Conservation (phyloP, 2,329 filamentous ascomycete genomes). For the Cordyceps tenuipes region DNA sequence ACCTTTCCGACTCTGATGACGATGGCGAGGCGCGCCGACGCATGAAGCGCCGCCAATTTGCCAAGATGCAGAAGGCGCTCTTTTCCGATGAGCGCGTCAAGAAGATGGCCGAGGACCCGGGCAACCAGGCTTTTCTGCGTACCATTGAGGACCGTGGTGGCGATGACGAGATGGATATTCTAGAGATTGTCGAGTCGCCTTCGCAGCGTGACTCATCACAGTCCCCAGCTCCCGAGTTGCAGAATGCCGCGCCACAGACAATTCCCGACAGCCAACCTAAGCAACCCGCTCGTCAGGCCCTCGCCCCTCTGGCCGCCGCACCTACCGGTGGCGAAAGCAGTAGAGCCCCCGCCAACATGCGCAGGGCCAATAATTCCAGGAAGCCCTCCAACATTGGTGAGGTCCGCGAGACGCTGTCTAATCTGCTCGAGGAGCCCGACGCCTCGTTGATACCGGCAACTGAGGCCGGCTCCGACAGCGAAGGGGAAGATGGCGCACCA, state of each 20-base stretch:
- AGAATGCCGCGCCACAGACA: constrained; percentile 19
- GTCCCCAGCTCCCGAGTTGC: constrained; percentile 12
- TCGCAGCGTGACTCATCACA: constrained; percentile 28
- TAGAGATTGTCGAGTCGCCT: constrained; percentile 39
- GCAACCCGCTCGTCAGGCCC: constrained; percentile 19
- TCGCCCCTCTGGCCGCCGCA: constrained; percentile 22
- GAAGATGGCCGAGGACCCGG: constrained; percentile 81
- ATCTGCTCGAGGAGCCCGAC: constrained; percentile 64
- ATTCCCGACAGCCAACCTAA: constrained; percentile 45
- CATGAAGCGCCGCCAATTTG: constrained; percentile 80
- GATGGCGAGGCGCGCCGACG: constrained; percentile 68
- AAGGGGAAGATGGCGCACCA: constrained; percentile 29
- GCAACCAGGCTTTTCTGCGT: constrained; percentile 81
- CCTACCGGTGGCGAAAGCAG: constrained; percentile 22
- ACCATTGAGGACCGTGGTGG: constrained; percentile 76
- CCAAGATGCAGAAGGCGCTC: constrained; percentile 82
- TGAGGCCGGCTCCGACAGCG: constrained; percentile 28
- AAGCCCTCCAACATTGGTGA: constrained; percentile 71
- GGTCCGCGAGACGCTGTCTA: constrained; percentile 75
- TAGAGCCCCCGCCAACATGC: constrained; percentile 51
- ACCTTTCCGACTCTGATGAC: constrained; percentile 86
- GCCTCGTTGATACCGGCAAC: constrained; percentile 41
- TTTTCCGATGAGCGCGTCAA: constrained; percentile 83
- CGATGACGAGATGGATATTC: constrained; percentile 70
- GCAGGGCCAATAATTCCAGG: constrained; percentile 52